Evolutionary conservation across 345 rosid genomes (phyloP).

Genomic region (Odontarrhena argentea): DNA sequence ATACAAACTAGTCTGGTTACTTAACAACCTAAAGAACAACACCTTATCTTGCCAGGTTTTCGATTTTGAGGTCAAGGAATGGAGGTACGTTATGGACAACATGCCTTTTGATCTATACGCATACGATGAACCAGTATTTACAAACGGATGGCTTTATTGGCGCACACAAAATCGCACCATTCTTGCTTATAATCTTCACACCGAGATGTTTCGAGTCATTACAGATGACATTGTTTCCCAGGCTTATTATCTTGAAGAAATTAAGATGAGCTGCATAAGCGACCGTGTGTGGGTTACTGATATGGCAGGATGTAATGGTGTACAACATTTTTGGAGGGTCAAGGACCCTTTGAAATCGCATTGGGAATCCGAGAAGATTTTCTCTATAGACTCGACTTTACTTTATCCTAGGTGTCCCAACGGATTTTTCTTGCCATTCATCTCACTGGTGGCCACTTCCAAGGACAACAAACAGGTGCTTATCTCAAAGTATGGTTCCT

Average conservation of each 20-base stretch:
- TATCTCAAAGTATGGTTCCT: background rate
- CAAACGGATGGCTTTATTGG: too few relatives aligned
- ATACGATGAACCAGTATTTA: background rate
- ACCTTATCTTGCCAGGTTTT: background rate
- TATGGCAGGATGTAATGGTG: background rate
- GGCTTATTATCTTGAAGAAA: background rate
- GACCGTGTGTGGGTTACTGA: background rate
- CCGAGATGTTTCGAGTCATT: background rate
- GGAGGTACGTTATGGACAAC: background rate
- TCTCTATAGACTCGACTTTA: background rate
- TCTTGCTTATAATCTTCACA: slow-evolving; percentile 4
- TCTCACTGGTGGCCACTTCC: background rate
- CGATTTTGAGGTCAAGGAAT: background rate
- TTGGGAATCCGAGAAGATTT: background rate
- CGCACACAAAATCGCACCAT: background rate
- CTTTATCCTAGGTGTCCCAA: background rate
- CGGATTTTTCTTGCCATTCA: background rate
- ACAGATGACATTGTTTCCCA: background rate
- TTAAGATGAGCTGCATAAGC: background rate
- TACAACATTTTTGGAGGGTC: slow-evolving; percentile 8
- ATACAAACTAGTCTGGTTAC: slow-evolving; percentile 3
- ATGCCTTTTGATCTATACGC: background rate
- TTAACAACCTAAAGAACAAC: background rate
- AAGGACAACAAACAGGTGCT: background rate
- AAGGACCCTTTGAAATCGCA: background rate